Evolutionary conservation across 768 basidiomycete genomes (phyloP).

Genomic region (Phaeolepiota aurea): DNA sequence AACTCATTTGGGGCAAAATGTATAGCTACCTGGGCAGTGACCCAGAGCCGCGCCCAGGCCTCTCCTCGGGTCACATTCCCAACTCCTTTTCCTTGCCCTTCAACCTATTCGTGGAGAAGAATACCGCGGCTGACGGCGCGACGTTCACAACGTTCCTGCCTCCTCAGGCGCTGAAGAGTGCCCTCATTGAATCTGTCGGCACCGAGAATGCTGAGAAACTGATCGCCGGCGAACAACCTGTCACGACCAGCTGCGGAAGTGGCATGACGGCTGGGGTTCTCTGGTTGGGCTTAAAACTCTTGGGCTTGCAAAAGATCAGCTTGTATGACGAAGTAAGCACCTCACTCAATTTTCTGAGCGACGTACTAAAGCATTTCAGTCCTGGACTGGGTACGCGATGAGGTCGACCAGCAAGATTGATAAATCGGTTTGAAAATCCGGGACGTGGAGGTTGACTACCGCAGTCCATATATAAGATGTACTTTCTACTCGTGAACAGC

Average conservation of each 20-base stretch:
- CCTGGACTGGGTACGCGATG: slow-evolving; percentile 91
- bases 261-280: slow-evolving; percentile 97
- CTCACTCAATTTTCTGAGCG: slow-evolving; percentile 2
- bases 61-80: slow-evolving; percentile 91
- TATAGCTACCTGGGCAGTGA: slow-evolving; percentile 78
- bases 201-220: slow-evolving; percentile 44
- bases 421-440: slow-evolving; percentile 23
- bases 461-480: too few species aligned
- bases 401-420: slow-evolving; percentile 68
- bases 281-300: slow-evolving; percentile 82
- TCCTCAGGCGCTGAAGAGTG: slow-evolving; percentile 46
- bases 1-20: too few species aligned
- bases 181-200: slow-evolving; percentile 60
- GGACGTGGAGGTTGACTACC: too few species aligned
- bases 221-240: slow-evolving; percentile 46
- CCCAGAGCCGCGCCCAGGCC: slow-evolving; percentile 82
- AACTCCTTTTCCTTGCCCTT: slow-evolving; percentile 82
- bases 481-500: too few species aligned
- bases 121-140: slow-evolving; percentile 25
- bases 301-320: slow-evolving; percentile 53
- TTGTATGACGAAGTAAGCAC: slow-evolving; percentile 87
- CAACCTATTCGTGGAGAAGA: slow-evolving; percentile 52
- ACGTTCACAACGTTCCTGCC: slow-evolving; percentile 57
- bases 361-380: slow-evolving; percentile 35
- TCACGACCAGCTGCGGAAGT: slow-evolving; percentile 83